A percentile compares a stretch with the other conserved stretches of the same genome.
Evolutionary conservation across 306 rosid species (phyloP).

Genomic region (Amphicarpaea edgeworthii): DNA sequence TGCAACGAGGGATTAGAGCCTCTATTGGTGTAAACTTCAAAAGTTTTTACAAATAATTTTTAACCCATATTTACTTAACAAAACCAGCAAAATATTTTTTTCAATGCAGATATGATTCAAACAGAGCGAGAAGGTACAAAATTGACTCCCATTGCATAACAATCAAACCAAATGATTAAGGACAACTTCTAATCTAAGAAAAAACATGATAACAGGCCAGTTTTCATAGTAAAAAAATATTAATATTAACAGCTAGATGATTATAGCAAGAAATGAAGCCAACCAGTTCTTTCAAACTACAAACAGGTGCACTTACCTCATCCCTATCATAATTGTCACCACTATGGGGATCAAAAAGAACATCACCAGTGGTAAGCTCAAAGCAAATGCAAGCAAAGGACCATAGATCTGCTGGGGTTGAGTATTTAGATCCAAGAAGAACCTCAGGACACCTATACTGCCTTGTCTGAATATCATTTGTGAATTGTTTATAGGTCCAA

Average conservation of each 20-base stretch:
- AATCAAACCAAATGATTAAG: conserved; percentile 14
- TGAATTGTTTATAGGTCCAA: conserved; percentile 98
- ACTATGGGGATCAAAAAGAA: conserved; percentile 96
- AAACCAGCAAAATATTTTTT: conserved; percentile 4
- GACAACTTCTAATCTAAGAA: neutral
- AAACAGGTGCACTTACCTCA: conserved; percentile 67
- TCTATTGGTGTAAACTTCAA: neutral
- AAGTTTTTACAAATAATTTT: neutral
- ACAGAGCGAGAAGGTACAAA: neutral
- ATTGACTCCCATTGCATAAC: conserved; percentile 7
- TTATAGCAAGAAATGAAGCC: conserved; percentile 34
- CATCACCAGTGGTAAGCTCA: conserved; percentile 96
- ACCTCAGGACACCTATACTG: conserved; percentile 99
- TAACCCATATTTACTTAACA: neutral
- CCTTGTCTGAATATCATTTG: conserved; percentile 95
- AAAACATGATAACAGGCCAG: neutral
- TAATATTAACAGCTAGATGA: conserved; percentile 13
- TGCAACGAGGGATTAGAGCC: neutral
- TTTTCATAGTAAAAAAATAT: neutral
- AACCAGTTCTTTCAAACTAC: conserved; percentile 14
- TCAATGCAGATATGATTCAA: neutral
- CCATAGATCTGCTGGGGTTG: conserved; percentile 94
- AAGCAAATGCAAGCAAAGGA: conserved; percentile 98
- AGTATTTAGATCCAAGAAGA: conserved; percentile 92
- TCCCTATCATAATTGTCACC: conserved; percentile 97